Conservation (phyloP, 2,329 filamentous ascomycete genomes). For the Sclerotinia borealis region DNA sequence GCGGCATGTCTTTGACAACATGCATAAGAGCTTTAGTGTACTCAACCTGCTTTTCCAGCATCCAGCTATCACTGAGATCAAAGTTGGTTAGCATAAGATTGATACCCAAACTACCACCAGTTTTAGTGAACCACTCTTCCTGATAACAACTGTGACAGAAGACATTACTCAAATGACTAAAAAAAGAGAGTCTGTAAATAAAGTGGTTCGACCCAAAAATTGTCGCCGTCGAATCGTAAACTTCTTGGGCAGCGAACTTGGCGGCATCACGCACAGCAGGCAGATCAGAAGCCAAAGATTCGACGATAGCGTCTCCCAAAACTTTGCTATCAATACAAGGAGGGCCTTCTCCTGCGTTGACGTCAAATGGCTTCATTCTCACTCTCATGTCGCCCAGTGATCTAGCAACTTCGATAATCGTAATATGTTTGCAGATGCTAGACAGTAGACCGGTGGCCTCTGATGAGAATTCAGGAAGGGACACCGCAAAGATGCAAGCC, state of each 20-base stretch:
- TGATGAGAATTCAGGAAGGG: conserved; percentile 71
- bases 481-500: conserved; percentile 78
- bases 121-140: conserved; percentile 98
- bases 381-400: conserved; percentile 79
- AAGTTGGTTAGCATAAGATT: conserved; percentile 79
- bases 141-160: conserved; percentile 96
- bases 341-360: conserved; percentile 78
- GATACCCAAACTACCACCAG: conserved; percentile 86
- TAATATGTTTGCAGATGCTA: conserved; percentile 83
- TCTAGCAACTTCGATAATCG: conserved; percentile 80
- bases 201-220: conserved; percentile 73
- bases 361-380: conserved; percentile 71
- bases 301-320: conserved; percentile 82
- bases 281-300: conserved; percentile 83
- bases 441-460: conserved; percentile 70
- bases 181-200: conserved; percentile 75
- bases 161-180: conserved; percentile 70
- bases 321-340: conserved; percentile 81
- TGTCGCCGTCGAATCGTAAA: conserved; percentile 68
- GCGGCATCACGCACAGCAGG: conserved; percentile 75
- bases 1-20: conserved; percentile 96
- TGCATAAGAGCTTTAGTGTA: conserved; percentile 90
- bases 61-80: conserved; percentile 77
- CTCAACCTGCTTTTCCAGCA: conserved; percentile 75
- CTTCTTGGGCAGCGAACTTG: conserved; percentile 67